Evolutionary conservation across 495 filamentous ascomycete genomes (phyloP).

Genomic region (Xylaria bambusicola): DNA sequence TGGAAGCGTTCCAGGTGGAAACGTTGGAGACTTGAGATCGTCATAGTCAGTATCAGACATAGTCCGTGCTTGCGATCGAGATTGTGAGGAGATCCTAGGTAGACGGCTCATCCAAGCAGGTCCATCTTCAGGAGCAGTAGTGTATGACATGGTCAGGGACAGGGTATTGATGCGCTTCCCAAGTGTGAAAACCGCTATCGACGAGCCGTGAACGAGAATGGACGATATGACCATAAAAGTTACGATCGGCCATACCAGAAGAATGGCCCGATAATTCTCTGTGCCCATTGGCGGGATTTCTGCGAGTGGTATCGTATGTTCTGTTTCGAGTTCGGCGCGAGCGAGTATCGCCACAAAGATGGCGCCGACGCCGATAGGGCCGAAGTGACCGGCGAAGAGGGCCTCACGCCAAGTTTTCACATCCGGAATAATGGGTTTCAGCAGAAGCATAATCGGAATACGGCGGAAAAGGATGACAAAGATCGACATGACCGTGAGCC

Average conservation of each 20-base stretch:
- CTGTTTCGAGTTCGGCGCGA: constrained; percentile 79
- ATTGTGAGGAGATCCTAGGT: constrained; percentile 82
- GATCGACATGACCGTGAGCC: constrained; percentile 83
- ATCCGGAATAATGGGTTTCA: constrained; percentile 94
- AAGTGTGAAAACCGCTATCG: constrained; percentile 95
- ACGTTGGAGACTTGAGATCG: constrained; percentile 61
- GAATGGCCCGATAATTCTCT: constrained; percentile 67
- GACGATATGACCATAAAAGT: constrained; percentile 93
- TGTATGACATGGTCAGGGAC: constrained; percentile 94
- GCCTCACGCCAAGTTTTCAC: constrained; percentile 99
- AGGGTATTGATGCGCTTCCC: constrained; percentile 98
- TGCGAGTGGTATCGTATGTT: constrained; percentile 67
- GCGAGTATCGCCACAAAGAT: constrained; percentile 94
- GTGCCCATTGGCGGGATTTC: constrained; percentile 55
- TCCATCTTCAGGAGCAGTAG: constrained; percentile 82
- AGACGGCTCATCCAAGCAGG: constrained; percentile 93
- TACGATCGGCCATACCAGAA: constrained; percentile 93
- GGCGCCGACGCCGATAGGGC: constrained; percentile 95
- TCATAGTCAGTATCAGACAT: constrained; percentile 54
- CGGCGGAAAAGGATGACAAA: constrained; percentile 95
- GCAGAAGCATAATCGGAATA: constrained; percentile 89
- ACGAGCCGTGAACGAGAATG: constrained; percentile 95
- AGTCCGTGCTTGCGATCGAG: constrained; percentile 84
- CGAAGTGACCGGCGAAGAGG: constrained; percentile 96
- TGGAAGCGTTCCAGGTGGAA: constrained; percentile 77